Percentiles rank a stretch among this genome's conserved stretches.
Evolutionary conservation across 192 early-diverging fungal genomes (phyloP).

Genomic region (Mortierella claussenii): DNA sequence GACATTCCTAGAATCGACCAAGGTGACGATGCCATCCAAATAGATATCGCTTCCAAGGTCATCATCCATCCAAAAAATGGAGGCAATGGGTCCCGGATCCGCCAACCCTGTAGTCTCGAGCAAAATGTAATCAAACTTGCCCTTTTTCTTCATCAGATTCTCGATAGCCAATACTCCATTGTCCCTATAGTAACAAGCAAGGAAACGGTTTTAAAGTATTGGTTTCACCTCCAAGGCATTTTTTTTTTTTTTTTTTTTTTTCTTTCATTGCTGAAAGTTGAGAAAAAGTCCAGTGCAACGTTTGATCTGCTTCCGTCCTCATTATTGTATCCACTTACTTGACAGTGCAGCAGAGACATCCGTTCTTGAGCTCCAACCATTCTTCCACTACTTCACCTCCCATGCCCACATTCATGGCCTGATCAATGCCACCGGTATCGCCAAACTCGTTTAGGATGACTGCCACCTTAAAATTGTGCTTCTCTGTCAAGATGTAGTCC

Average conservation of each 20-base stretch:
- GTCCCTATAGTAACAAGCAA: constrained; percentile 65
- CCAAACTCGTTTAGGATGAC: constrained; percentile 99
- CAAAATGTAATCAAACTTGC: constrained; percentile 95
- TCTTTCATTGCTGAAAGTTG: not conserved
- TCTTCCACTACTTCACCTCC: constrained; percentile 90
- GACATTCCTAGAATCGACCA: constrained; percentile 85
- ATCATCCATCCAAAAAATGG: constrained; percentile 98
- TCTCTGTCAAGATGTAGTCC: constrained; percentile 82
- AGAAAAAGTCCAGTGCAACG: constrained; percentile 18
- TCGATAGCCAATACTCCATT: constrained; percentile 95
- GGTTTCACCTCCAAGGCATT: not conserved
- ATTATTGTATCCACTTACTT: too few species aligned
- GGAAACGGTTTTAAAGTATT: not conserved
- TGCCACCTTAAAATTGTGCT: constrained; percentile 95
- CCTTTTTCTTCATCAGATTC: constrained; percentile 89
- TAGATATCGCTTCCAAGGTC: constrained; percentile 90
- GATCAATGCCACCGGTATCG: constrained; percentile 93
- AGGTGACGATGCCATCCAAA: constrained; percentile 89
- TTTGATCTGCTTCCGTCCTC: too few species aligned
- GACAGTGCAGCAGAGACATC: constrained; percentile 97
- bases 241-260: too few species aligned
- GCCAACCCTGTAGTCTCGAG: constrained; percentile 93
- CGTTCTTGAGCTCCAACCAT: constrained; percentile 98
- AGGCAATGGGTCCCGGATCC: constrained; percentile 85
- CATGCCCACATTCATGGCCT: constrained; percentile 84